phyloP scores from a whole-genome alignment of 2,329 filamentous ascomycete species.

The Blastomyces gilchristii region DNA sequence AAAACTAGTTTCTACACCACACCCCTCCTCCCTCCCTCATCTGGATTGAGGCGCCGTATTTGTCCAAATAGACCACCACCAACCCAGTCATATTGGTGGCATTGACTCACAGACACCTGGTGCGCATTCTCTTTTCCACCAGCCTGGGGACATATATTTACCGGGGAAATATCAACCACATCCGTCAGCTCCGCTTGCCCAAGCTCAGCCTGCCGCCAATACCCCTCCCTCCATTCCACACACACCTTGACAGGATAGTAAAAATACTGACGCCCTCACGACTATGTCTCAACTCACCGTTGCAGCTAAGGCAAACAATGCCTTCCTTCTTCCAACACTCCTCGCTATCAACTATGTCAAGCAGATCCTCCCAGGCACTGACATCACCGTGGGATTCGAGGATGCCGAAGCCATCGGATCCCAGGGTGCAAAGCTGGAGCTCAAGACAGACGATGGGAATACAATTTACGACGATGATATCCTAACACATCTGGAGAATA shows the following conservation, averaged over 20 bases:
- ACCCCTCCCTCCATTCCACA: neutral
- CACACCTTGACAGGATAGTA: neutral
- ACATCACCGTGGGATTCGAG: constrained; percentile 12
- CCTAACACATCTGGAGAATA: constrained; percentile 13
- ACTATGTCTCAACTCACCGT: constrained; percentile 14
- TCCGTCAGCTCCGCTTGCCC: neutral
- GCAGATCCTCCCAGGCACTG: constrained; percentile 11
- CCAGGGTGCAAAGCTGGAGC: constrained; percentile 13
- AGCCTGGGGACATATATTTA: neutral
- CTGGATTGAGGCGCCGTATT: neutral
- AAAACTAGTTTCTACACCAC: neutral
- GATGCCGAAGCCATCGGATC: constrained; percentile 15
- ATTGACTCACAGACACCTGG: neutral
- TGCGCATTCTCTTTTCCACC: neutral
- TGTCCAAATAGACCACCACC: neutral
- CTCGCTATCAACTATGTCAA: constrained; percentile 15
- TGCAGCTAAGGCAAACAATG: constrained; percentile 16
- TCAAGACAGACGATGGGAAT: constrained; percentile 13
- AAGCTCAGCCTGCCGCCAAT: neutral
- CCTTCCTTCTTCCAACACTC: constrained; percentile 14
- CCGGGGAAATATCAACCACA: neutral
- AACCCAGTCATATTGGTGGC: neutral
- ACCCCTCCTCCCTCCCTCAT: too few relatives aligned
- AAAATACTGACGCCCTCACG: neutral
- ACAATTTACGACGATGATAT: constrained; percentile 16